phyloP scores from a whole-genome alignment of 306 rosid species.

The Arachis hypogaea region DNA sequence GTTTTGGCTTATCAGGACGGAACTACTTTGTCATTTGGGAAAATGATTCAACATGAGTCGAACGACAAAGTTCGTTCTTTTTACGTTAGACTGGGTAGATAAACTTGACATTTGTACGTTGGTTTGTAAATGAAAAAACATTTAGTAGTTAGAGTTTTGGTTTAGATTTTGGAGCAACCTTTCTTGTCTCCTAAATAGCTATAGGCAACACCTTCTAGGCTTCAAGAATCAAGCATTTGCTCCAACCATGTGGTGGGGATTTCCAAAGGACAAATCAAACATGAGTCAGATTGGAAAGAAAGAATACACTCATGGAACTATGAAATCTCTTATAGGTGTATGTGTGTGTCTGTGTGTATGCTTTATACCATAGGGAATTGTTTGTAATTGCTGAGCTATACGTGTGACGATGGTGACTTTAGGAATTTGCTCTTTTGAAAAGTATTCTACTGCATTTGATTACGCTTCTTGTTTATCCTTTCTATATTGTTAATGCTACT shows the following conservation, averaged over 20 bases:
- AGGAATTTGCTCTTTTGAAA: not conserved
- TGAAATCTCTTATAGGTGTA: not conserved
- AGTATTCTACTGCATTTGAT: conserved; percentile 14
- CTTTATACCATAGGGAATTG: conserved; percentile 26
- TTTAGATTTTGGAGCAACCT: not conserved
- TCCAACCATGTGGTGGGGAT: not conserved
- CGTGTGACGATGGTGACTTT: not conserved
- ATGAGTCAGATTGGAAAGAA: too few relatives aligned
- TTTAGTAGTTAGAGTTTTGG: not conserved
- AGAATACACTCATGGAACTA: not conserved
- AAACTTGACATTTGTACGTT: not conserved
- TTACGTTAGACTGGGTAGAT: conserved; percentile 3
- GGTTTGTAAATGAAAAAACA: not conserved
- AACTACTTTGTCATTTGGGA: not conserved
- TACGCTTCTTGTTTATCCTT: conserved; percentile 13
- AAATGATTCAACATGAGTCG: conserved; percentile 10
- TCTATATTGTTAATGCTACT: not conserved
- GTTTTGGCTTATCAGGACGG: conserved; percentile 1
- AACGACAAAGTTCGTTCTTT: not conserved
- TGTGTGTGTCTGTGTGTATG: conserved; percentile 12
- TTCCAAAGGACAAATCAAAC: conserved; percentile 2
- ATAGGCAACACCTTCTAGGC: not conserved
- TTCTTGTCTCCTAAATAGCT: not conserved
- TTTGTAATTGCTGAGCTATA: conserved; percentile 5
- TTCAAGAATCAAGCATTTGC: conserved; percentile 11